Evolutionary conservation across 768 basidiomycete species (phyloP).

Genomic region (Mycena indigotica): DNA sequence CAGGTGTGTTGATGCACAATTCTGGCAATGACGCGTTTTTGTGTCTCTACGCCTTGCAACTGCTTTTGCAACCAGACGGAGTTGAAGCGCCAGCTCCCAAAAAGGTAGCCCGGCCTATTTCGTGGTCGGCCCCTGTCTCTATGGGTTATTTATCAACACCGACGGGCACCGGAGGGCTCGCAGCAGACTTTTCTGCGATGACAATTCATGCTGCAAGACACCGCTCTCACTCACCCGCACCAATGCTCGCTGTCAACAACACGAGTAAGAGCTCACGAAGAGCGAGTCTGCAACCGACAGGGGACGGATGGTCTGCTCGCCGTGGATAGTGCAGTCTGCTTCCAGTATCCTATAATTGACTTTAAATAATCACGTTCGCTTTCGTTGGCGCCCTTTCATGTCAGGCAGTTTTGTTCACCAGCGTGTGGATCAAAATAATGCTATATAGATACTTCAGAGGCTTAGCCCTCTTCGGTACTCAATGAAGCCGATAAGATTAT

Average conservation of each 20-base stretch:
- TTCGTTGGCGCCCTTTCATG: no score
- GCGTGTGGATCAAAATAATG: no score
- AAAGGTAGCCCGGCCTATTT: conserved; percentile 17
- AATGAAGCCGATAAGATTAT: conserved; percentile 76
- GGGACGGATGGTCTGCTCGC: conserved; percentile 15
- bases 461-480: conserved; percentile 64
- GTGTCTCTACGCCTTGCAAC: conserved; percentile 67
- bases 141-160: conserved; percentile 1
- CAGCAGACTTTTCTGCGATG: conserved; percentile 16
- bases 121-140: conserved; percentile 3
- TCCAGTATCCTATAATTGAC: no score
- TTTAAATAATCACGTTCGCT: no score
- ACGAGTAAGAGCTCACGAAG: conserved; percentile 16
- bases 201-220: conserved; percentile 10
- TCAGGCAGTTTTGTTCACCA: no score
- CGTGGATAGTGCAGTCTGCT: conserved; percentile 25
- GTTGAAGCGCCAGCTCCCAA: conserved; percentile 41
- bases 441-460: not conserved
- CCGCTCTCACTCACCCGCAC: conserved; percentile 8
- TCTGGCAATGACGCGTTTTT: conserved; percentile 82
- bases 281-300: conserved; percentile 12
- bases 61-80: conserved; percentile 59
- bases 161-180: conserved; percentile 4
- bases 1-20: conserved; percentile 60
- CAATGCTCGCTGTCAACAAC: conserved; percentile 6